Evolutionary conservation across 164 flowering plant genomes (phyloP).

Genomic region (Aristolochia contorta): DNA sequence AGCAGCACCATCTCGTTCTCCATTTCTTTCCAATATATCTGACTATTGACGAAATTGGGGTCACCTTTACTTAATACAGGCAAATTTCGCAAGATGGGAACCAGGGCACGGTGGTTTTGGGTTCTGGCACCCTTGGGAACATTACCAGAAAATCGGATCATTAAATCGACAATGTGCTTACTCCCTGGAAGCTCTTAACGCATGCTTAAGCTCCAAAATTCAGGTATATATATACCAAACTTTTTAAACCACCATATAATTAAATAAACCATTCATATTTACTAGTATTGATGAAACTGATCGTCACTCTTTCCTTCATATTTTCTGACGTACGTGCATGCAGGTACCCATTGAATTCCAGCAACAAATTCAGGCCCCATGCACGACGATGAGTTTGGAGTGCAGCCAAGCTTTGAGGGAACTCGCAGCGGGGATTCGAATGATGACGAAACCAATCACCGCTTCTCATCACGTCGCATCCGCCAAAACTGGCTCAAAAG

Average conservation of each 20-base stretch:
- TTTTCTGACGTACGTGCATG: not conserved
- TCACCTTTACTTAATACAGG: conserved; percentile 36
- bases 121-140: conserved; percentile 77
- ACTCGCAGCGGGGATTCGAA: conserved; percentile 22
- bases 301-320: too few relatives aligned
- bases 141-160: conserved; percentile 53
- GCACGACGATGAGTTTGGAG: conserved; percentile 15
- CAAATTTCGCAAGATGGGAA: conserved; percentile 82
- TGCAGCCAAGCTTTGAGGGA: conserved; percentile 38
- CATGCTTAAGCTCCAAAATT: conserved; percentile 25
- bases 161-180: conserved; percentile 59
- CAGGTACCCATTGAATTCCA: conserved; percentile 24
- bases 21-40: too few relatives aligned
- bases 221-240: too few relatives aligned
- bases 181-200: conserved; percentile 52
- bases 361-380: conserved; percentile 19
- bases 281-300: too few relatives aligned
- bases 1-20: too few relatives aligned
- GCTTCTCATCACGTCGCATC: not conserved
- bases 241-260: too few relatives aligned
- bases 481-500: conserved; percentile 20
- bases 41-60: too few relatives aligned
- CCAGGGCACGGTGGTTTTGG: conserved; percentile 59
- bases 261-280: too few relatives aligned
- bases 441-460: conserved; percentile 4